A percentile compares a stretch with the other conserved stretches of the same genome.
Evolutionary conservation across 2,329 filamentous ascomycete species (phyloP).

Genomic region (Hymenoscyphus fraxineus): DNA sequence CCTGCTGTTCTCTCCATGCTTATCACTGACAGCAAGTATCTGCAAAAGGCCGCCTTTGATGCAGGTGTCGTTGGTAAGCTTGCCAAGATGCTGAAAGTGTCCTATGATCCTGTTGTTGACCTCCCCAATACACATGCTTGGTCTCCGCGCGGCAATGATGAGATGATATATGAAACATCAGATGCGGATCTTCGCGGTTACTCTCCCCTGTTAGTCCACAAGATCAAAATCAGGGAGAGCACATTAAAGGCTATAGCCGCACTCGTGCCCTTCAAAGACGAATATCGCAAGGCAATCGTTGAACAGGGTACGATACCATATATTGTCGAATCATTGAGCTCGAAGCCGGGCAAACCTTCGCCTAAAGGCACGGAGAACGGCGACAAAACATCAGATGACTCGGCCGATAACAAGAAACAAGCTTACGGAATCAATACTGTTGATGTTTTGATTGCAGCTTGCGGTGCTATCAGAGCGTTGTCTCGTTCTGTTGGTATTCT

Average conservation of each 20-base stretch:
- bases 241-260: conserved; percentile 77
- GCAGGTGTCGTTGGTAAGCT: conserved; percentile 59
- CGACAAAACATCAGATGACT: conserved; percentile 31
- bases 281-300: conserved; percentile 77
- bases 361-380: conserved; percentile 37
- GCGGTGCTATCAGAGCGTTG: conserved; percentile 74
- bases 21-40: conserved; percentile 69
- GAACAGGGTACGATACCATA: conserved; percentile 76
- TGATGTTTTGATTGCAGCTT: conserved; percentile 78
- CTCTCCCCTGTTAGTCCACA: conserved; percentile 59
- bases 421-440: conserved; percentile 71
- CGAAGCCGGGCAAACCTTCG: conserved; percentile 51
- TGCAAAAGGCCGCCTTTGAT: conserved; percentile 81
- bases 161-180: conserved; percentile 19
- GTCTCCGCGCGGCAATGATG: conserved; percentile 38
- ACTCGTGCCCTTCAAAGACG: conserved; percentile 75
- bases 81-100: conserved; percentile 60
- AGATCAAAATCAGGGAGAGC: conserved; percentile 71
- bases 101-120: conserved; percentile 56
- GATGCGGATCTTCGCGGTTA: conserved; percentile 56
- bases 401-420: conserved; percentile 19
- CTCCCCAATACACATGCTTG: conserved; percentile 49
- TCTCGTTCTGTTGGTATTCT: conserved; percentile 81
- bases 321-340: conserved; percentile 77
- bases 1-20: conserved; percentile 74